phyloP scores from a whole-genome alignment of 495 filamentous ascomycete genomes.

The Neurospora discreta region DNA sequence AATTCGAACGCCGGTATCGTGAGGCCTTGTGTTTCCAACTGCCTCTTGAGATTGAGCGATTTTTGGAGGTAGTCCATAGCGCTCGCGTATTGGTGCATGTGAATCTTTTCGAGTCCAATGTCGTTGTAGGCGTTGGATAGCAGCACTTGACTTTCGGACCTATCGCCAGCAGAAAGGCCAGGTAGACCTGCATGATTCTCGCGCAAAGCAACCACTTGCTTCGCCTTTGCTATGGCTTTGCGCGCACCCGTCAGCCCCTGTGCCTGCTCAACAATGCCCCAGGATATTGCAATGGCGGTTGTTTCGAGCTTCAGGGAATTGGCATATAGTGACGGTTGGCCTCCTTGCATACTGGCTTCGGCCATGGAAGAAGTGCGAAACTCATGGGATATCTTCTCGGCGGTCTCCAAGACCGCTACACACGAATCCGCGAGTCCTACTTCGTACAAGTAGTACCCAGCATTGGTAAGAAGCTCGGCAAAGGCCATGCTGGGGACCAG shows the following conservation, averaged over 20 bases:
- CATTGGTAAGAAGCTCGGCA: not conserved
- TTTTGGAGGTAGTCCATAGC: not conserved
- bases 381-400: not conserved
- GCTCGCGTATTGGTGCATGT: not conserved
- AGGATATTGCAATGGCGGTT: not conserved
- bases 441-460: not conserved
- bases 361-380: not conserved
- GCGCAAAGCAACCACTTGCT: not conserved
- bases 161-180: not conserved
- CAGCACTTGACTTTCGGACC: not conserved
- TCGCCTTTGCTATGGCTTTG: not conserved
- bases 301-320: not conserved
- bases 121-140: not conserved
- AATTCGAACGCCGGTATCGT: not conserved
- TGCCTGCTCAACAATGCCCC: not conserved
- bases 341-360: not conserved
- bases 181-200: not conserved
- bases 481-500: not conserved
- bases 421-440: not conserved
- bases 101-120: not conserved
- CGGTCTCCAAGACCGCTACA: not conserved
- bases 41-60: not conserved
- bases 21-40: not conserved
- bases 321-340: not conserved
- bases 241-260: not conserved